phyloP scores from a whole-genome alignment of 345 rosid genomes.

The Psidium friedrichsthalianum region DNA sequence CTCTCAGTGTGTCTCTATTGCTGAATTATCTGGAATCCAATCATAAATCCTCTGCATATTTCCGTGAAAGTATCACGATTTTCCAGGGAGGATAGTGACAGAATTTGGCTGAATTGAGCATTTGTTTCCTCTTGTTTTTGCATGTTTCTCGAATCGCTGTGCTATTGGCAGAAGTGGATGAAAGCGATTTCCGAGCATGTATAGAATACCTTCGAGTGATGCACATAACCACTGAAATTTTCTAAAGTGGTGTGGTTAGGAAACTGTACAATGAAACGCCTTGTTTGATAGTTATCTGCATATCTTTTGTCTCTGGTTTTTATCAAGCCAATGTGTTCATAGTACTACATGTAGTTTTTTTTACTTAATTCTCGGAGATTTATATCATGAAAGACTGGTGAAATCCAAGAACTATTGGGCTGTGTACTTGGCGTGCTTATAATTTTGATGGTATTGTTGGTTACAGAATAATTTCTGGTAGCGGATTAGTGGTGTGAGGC shows the following conservation, averaged over 20 bases:
- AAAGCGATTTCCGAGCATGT: too few species aligned
- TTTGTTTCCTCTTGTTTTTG: neutral
- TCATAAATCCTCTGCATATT: neutral
- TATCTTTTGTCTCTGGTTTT: neutral
- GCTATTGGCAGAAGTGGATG: neutral
- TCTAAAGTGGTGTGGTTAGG: neutral
- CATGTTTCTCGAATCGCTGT: neutral
- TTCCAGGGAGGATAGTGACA: neutral
- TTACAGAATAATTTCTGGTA: neutral
- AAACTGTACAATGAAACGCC: neutral
- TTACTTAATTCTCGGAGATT: neutral
- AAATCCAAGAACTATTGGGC: neutral
- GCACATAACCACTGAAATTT: neutral
- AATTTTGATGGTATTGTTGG: neutral
- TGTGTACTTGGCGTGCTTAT: neutral
- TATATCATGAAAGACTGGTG: neutral
- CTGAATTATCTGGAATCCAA: neutral
- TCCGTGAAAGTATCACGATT: neutral
- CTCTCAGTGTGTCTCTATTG: neutral
- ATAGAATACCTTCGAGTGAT: neutral
- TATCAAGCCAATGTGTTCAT: neutral
- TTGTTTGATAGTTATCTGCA: neutral
- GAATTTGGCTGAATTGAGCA: neutral
- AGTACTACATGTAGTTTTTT: neutral
- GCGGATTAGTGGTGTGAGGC: neutral